Conservation (phyloP, 345 rosid species). For the Raphanus sativus region DNA sequence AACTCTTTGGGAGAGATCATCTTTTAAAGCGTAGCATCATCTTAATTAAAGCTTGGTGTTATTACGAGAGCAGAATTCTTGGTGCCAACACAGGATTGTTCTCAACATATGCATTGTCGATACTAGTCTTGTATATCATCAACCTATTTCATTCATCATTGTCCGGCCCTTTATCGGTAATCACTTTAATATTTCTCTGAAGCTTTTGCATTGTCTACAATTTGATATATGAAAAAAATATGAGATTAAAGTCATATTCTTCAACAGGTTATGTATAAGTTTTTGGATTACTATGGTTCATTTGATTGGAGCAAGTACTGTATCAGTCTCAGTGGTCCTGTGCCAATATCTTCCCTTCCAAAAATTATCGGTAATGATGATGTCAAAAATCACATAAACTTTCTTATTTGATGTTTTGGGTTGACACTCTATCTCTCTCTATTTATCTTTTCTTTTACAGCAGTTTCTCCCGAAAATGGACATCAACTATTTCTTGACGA, state of each 20-base stretch:
- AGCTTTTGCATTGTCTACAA: conserved; percentile 19
- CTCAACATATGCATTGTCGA: conserved; percentile 84
- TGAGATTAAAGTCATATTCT: not conserved
- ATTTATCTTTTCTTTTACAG: not conserved
- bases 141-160: conserved; percentile 70
- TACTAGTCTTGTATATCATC: conserved; percentile 67
- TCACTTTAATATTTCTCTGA: conserved; percentile 21
- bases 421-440: not conserved
- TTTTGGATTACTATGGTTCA: conserved; percentile 74
- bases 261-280: conserved; percentile 64
- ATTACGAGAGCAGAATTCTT: conserved; percentile 88
- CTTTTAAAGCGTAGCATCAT: conserved; percentile 81
- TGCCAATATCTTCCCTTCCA: conserved; percentile 57
- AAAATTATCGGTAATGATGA: conserved; percentile 51
- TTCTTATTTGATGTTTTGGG: not conserved
- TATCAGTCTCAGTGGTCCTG: conserved; percentile 62
- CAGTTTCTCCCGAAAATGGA: conserved; percentile 41
- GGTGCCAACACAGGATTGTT: conserved; percentile 84
- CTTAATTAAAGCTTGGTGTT: conserved; percentile 92
- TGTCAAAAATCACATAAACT: not conserved
- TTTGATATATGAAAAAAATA: not conserved
- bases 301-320: conserved; percentile 80
- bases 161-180: conserved; percentile 71
- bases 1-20: conserved; percentile 63
- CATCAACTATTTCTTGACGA: conserved; percentile 51